Percentiles rank a stretch among this genome's conserved stretches.
Evolutionary conservation across 179 eudicot species (phyloP).

Genomic region (Silene coronaria): DNA sequence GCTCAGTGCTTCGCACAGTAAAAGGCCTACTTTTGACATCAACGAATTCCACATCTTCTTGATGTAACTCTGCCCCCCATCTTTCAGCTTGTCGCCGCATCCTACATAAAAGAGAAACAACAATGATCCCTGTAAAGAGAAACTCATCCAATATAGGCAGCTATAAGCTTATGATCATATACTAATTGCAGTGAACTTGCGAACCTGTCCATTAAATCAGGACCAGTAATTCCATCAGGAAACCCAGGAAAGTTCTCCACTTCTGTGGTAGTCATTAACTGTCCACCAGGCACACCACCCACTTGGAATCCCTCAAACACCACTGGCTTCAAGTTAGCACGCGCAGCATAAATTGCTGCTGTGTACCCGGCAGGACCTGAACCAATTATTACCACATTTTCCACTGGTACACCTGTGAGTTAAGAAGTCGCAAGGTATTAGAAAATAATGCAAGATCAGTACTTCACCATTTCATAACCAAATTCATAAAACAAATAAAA

Average conservation of each 20-base stretch:
- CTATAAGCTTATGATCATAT: neutral
- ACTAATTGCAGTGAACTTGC: neutral
- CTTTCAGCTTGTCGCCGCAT: conserved; percentile 94
- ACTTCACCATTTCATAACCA: neutral
- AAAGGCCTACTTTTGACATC: conserved; percentile 79
- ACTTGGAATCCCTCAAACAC: conserved; percentile 94
- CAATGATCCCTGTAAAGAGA: neutral
- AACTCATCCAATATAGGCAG: neutral
- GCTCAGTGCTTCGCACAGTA: conserved; percentile 84
- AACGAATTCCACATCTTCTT: conserved; percentile 92
- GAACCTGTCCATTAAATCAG: conserved; percentile 96
- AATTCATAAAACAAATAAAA: neutral
- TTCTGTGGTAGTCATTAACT: conserved; percentile 97
- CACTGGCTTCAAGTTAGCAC: conserved; percentile 95
- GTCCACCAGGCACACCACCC: conserved; percentile 99
- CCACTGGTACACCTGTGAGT: conserved; percentile 50
- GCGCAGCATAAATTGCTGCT: conserved; percentile 96
- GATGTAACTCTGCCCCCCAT: conserved; percentile 93
- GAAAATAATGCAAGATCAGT: neutral
- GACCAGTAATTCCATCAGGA: conserved; percentile 98
- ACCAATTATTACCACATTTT: conserved; percentile 90
- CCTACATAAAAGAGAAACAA: conserved; percentile 33
- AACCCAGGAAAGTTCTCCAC: conserved; percentile 99
- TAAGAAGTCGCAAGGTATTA: conserved; percentile 9
- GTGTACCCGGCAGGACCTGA: conserved; percentile 99